phyloP scores from a whole-genome alignment of 345 rosid genomes.

The Clausena lansium region DNA sequence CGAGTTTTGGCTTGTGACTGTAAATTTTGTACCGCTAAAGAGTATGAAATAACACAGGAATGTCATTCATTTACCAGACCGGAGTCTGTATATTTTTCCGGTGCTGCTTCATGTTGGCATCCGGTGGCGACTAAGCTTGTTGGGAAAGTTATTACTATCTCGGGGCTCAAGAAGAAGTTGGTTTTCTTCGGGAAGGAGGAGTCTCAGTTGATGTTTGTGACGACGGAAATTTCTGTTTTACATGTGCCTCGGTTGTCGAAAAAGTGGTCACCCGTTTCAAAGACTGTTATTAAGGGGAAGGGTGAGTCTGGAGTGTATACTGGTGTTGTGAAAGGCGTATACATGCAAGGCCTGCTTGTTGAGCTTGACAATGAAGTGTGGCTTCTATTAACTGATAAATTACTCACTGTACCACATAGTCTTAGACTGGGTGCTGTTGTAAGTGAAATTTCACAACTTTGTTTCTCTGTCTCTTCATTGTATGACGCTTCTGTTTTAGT shows the following conservation, averaged over 20 bases:
- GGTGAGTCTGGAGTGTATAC: conserved; percentile 57
- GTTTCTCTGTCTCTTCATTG: neutral
- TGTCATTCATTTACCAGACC: conserved; percentile 45
- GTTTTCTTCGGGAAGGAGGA: conserved; percentile 48
- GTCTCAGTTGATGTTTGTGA: conserved; percentile 57
- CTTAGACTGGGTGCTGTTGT: conserved; percentile 74
- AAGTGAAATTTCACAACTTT: conserved; percentile 34
- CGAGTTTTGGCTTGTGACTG: conserved; percentile 59
- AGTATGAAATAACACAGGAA: neutral
- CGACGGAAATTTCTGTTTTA: conserved; percentile 47
- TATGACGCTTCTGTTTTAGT: neutral
- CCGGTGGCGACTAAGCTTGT: conserved; percentile 64
- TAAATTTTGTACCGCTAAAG: conserved; percentile 33
- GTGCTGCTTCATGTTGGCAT: conserved; percentile 65
- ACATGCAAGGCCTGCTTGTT: conserved; percentile 72
- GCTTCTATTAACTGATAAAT: conserved; percentile 73
- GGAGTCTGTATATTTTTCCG: conserved; percentile 58
- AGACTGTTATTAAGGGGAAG: conserved; percentile 32
- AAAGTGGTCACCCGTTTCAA: conserved; percentile 24
- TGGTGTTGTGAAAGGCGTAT: conserved; percentile 68
- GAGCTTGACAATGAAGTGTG: conserved; percentile 84
- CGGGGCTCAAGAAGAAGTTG: conserved; percentile 70
- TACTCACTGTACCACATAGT: conserved; percentile 54
- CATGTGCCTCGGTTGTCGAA: conserved; percentile 36
- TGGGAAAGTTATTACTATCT: conserved; percentile 43